A percentile compares a stretch with the other conserved stretches of the same genome.
phyloP scores from a whole-genome alignment of 768 basidiomycete genomes.

The Suillus plorans region DNA sequence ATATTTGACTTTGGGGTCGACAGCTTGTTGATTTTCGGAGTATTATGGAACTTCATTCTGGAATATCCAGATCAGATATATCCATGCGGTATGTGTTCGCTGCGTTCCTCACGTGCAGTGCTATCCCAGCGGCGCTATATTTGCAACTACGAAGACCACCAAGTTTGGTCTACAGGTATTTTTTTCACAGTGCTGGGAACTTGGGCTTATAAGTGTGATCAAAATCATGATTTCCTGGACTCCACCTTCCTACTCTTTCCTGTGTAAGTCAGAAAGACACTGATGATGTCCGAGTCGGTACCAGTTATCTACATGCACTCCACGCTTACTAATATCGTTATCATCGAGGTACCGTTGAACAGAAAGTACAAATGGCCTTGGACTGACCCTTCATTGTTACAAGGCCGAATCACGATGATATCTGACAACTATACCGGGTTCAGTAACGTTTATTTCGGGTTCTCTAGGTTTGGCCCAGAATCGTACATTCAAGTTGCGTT shows the following conservation, averaged over 20 bases:
- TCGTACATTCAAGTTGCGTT: too few species aligned
- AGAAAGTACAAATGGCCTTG: not conserved
- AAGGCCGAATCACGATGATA: not conserved
- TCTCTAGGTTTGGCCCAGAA: not conserved
- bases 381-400: not conserved
- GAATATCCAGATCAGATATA: not conserved
- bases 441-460: not conserved
- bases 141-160: not conserved
- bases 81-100: not conserved
- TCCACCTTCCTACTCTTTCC: too few species aligned
- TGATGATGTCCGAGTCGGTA: too few species aligned
- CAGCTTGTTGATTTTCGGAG: not conserved
- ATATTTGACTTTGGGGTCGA: not conserved
- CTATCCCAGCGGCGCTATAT: not conserved
- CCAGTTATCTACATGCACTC: not conserved
- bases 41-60: not conserved
- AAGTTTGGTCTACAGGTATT: not conserved
- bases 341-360: not conserved
- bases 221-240: not conserved
- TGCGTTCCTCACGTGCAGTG: not conserved
- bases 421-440: too few species aligned
- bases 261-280: not conserved
- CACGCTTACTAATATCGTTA: not conserved
- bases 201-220: not conserved
- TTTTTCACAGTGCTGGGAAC: not conserved